phyloP scores from a whole-genome alignment of 2,329 filamentous ascomycete genomes.

The Aschersonia sp. region DNA sequence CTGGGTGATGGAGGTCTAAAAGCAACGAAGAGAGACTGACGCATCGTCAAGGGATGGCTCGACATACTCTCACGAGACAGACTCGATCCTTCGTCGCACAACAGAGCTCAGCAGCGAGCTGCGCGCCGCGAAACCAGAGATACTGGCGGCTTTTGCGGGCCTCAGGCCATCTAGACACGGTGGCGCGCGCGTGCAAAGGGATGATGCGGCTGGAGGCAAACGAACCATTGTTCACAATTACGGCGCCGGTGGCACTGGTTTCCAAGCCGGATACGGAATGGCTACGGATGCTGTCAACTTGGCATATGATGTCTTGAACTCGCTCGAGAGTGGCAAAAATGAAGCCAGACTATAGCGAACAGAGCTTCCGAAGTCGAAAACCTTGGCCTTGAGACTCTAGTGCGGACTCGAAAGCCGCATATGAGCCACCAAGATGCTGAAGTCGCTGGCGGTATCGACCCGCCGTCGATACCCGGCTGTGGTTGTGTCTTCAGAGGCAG shows the following conservation, averaged over 20 bases:
- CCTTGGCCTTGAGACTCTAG: no score
- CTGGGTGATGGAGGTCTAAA: neutral
- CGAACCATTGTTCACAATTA: constrained; percentile 24
- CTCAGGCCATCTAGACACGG: constrained; percentile 23
- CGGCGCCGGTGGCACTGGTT: constrained; percentile 29
- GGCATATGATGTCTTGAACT: neutral
- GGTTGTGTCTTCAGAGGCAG: no score
- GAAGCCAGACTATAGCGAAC: no score
- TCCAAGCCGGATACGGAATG: constrained; percentile 27
- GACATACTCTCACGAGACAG: constrained; percentile 20
- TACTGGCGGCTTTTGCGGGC: constrained; percentile 18
- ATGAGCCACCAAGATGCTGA: no score
- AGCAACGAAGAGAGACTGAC: neutral
- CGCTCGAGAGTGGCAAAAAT: neutral
- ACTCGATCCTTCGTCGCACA: constrained; percentile 21
- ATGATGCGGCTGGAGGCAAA: constrained; percentile 12
- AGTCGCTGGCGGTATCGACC: no score
- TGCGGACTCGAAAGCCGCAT: no score
- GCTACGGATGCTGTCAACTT: constrained; percentile 18
- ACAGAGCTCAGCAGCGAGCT: constrained; percentile 16
- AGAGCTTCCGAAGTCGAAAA: no score
- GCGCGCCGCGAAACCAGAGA: constrained; percentile 9
- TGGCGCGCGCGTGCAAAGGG: constrained; percentile 28
- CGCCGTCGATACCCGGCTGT: no score
- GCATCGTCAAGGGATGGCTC: constrained; percentile 12